Percentiles rank a stretch among this genome's conserved stretches.
phyloP scores from a whole-genome alignment of 2,329 filamentous ascomycete genomes.

The Didymella pinodella region DNA sequence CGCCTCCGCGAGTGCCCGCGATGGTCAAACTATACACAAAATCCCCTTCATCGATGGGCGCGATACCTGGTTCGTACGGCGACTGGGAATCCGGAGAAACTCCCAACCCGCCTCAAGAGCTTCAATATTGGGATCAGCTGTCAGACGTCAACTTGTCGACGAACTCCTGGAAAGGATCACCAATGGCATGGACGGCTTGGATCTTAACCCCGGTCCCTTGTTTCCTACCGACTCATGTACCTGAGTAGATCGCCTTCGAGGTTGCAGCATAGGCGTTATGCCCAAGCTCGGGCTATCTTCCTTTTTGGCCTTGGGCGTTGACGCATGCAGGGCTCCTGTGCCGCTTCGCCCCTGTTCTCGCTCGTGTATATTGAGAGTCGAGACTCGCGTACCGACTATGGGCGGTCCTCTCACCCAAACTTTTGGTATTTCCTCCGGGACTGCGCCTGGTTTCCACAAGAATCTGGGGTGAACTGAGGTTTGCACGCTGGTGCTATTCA shows the following conservation, averaged over 20 bases:
- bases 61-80: background rate
- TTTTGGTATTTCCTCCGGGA: slow-evolving; percentile 29
- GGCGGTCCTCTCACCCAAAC: slow-evolving; percentile 11
- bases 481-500: slow-evolving; percentile 15
- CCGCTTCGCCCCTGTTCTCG: slow-evolving; percentile 17
- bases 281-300: slow-evolving; percentile 6
- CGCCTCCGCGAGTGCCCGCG: slow-evolving; percentile 10
- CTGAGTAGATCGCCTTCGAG: slow-evolving; percentile 3
- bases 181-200: slow-evolving; percentile 8
- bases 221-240: slow-evolving; percentile 1
- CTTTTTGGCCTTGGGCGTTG: slow-evolving; percentile 15
- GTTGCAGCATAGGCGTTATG: slow-evolving; percentile 1
- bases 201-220: slow-evolving; percentile 5
- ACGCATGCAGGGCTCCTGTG: slow-evolving; percentile 12
- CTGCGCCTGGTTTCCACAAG: slow-evolving; percentile 16
- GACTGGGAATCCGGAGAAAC: background rate
- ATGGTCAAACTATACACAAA: slow-evolving; percentile 7
- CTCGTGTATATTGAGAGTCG: slow-evolving; percentile 15
- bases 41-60: background rate
- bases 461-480: slow-evolving; percentile 29
- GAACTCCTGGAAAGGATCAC: slow-evolving; percentile 14
- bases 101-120: background rate
- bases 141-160: background rate
- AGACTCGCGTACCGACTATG: slow-evolving; percentile 10
- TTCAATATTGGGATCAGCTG: slow-evolving; percentile 15